Percentiles rank a stretch among this genome's conserved stretches.
Conservation (phyloP, 441 rosid genomes). For the Capsella rubella region DNA sequence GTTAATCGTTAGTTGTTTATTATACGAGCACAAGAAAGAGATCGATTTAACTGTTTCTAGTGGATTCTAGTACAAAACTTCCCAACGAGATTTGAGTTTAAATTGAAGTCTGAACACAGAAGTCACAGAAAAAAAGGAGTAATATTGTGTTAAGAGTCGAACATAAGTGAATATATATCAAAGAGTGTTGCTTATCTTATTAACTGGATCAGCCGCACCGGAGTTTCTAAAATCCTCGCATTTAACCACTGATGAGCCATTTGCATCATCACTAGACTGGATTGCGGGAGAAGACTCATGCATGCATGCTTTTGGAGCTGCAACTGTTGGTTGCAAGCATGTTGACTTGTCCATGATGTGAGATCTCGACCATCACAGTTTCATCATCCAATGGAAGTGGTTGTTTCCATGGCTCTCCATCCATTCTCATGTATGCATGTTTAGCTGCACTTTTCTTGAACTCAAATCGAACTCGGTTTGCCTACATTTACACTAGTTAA, state of each 20-base stretch:
- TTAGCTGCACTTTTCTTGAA: constrained; percentile 77
- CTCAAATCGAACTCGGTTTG: constrained; percentile 78
- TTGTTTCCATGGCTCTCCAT: constrained; percentile 98
- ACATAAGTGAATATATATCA: no score
- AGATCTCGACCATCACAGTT: constrained; percentile 86
- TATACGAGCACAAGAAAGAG: not conserved
- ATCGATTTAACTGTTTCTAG: not conserved
- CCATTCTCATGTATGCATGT: constrained; percentile 88
- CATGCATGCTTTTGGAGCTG: constrained; percentile 60
- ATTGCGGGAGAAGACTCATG: constrained; percentile 44
- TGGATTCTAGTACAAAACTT: not conserved
- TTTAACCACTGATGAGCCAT: constrained; percentile 40
- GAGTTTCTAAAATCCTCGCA: constrained; percentile 40
- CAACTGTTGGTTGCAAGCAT: constrained; percentile 84
- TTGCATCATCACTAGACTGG: constrained; percentile 53
- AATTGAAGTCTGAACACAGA: not conserved
- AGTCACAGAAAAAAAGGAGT: no score
- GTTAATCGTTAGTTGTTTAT: not conserved
- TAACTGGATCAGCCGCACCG: no score
- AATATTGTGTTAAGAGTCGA: no score
- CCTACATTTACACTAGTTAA: constrained; percentile 47
- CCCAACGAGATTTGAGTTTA: not conserved
- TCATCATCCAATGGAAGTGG: constrained; percentile 76
- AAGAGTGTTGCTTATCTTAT: no score
- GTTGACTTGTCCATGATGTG: constrained; percentile 85